A percentile compares a stretch with the other conserved stretches of the same genome.
These are phyloP conservation scores for Babesia ovis DNA, from an alignment of 169 alveolate species.

Conservation along the genomic window DNA sequence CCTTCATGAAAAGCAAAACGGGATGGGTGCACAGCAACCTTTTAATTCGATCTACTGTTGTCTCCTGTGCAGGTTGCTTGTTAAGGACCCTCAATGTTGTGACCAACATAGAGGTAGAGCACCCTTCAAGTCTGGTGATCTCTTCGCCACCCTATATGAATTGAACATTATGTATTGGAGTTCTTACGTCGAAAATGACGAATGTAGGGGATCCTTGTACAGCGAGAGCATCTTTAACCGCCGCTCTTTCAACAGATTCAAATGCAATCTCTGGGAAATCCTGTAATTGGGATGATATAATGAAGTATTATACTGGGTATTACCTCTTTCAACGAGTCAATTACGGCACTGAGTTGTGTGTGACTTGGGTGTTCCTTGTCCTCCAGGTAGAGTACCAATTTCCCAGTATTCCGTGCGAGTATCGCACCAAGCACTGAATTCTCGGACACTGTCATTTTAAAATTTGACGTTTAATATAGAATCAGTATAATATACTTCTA, in stretches of 20 bases:
- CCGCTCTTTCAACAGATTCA: constrained; percentile 4
- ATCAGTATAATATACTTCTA: too few relatives aligned
- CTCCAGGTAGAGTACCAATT: constrained; percentile 43
- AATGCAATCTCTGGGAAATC: constrained; percentile 45
- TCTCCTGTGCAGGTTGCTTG: constrained; percentile 26
- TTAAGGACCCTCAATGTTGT: constrained; percentile 53
- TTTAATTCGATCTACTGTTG: constrained; percentile 53
- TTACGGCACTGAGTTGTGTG: constrained; percentile 36
- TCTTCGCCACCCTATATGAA: constrained; percentile 32
- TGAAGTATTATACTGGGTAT: background rate
- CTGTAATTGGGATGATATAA: background rate
- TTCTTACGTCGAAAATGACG: constrained; percentile 39
- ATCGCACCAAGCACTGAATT: constrained; percentile 1
- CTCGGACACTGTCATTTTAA: constrained; percentile 3
- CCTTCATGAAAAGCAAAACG: constrained; percentile 80
- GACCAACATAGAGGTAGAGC: constrained; percentile 63
- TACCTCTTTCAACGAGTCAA: constrained; percentile 40
- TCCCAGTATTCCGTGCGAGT: constrained; percentile 31
- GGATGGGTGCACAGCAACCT: constrained; percentile 65
- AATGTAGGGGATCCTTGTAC: constrained; percentile 38
- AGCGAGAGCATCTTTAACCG: background rate
- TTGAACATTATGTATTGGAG: background rate
- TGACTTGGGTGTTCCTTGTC: constrained; percentile 44
- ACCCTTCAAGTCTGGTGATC: constrained; percentile 58
- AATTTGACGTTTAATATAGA: background rate